Evolutionary conservation across 805 yeast species (phyloP).

Genomic region (Saccharomycopsis sp.): DNA sequence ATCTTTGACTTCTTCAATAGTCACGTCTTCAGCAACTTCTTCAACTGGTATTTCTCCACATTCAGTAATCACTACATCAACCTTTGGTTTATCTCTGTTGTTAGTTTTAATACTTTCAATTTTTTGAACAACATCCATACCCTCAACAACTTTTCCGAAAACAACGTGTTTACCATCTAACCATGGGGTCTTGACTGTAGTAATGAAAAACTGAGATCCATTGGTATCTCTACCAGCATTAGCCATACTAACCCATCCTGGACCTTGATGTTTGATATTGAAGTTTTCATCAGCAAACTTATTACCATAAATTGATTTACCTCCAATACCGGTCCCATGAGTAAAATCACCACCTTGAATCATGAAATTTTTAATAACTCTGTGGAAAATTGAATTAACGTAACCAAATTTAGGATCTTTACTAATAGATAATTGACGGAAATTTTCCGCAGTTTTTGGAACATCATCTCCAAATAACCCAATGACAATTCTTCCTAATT

Average conservation of each 20-base stretch:
- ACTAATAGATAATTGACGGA: slow-evolving; percentile 68
- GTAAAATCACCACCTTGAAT: slow-evolving; percentile 78
- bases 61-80: slow-evolving; percentile 51
- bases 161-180: slow-evolving; percentile 92
- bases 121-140: slow-evolving; percentile 68
- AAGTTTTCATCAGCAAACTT: slow-evolving; percentile 65
- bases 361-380: slow-evolving; percentile 65
- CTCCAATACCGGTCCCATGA: slow-evolving; percentile 60
- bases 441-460: slow-evolving; percentile 85
- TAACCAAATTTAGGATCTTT: slow-evolving; percentile 60
- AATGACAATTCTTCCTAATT: slow-evolving; percentile 71
- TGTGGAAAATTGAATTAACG: slow-evolving; percentile 55
- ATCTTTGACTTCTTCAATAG: too few species aligned
- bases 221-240: slow-evolving; percentile 73
- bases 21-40: slow-evolving; percentile 1
- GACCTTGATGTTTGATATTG: slow-evolving; percentile 53
- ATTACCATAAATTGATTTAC: slow-evolving; percentile 62
- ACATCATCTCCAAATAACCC: slow-evolving; percentile 83
- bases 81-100: slow-evolving; percentile 62
- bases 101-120: slow-evolving; percentile 67
- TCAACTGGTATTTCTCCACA: slow-evolving; percentile 50
- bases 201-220: slow-evolving; percentile 92
- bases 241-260: slow-evolving; percentile 69
- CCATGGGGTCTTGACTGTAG: slow-evolving; percentile 88
- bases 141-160: slow-evolving; percentile 87